phyloP scores from a whole-genome alignment of 2,329 filamentous ascomycete genomes.

The Macrophomina phaseolina region DNA sequence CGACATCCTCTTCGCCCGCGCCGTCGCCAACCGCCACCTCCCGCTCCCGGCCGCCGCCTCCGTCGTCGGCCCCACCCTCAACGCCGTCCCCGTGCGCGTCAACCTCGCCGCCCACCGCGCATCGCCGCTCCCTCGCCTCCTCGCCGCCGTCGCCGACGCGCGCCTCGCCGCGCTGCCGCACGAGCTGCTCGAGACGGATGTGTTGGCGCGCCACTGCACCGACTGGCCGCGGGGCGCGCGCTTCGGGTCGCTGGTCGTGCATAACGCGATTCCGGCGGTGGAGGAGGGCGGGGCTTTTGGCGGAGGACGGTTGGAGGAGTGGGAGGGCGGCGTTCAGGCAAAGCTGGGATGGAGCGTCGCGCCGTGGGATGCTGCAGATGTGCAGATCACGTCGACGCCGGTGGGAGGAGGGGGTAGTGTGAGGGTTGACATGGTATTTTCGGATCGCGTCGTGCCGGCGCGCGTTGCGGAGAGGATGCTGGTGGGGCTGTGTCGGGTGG shows the following conservation, averaged over 20 bases:
- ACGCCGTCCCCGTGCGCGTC: slow-evolving; percentile 69
- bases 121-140: slow-evolving; percentile 39
- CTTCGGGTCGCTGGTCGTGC: slow-evolving; percentile 48
- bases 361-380: slow-evolving; percentile 39
- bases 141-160: slow-evolving; percentile 45
- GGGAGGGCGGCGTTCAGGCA: slow-evolving; percentile 29
- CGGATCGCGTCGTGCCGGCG: not conserved
- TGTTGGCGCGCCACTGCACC: slow-evolving; percentile 43
- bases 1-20: slow-evolving; percentile 67
- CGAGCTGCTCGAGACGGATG: slow-evolving; percentile 45
- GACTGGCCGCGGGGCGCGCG: slow-evolving; percentile 33
- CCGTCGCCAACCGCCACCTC: slow-evolving; percentile 69
- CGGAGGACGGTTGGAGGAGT: slow-evolving; percentile 48
- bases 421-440: not conserved
- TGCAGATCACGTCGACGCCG: slow-evolving; percentile 27
- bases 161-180: slow-evolving; percentile 43
- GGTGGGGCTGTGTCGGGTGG: not conserved
- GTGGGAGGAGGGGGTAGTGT: not conserved
- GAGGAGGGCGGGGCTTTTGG: slow-evolving; percentile 57
- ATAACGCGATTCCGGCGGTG: slow-evolving; percentile 39
- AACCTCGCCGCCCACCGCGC: slow-evolving; percentile 44
- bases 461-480: not conserved
- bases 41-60: slow-evolving; percentile 62
- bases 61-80: slow-evolving; percentile 70
- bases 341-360: slow-evolving; percentile 65